Percentiles rank a stretch among this genome's conserved stretches.
phyloP scores from a whole-genome alignment of 768 basidiomycete genomes.

The Coprinopsis strossmayeri region DNA sequence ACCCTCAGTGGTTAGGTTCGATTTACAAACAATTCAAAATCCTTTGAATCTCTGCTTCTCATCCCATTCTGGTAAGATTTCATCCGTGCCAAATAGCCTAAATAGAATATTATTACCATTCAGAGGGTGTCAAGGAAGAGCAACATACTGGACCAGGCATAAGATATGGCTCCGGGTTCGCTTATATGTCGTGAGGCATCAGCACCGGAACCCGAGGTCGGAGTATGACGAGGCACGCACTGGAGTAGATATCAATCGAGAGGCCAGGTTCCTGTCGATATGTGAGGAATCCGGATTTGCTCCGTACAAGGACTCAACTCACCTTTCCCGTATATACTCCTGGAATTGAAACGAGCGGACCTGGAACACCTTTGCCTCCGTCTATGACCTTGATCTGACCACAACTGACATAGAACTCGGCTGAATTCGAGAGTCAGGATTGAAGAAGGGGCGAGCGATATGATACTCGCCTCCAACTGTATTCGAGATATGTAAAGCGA shows the following conservation, averaged over 20 bases:
- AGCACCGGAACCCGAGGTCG: neutral
- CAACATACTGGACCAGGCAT: constrained; percentile 16
- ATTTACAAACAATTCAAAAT: no score
- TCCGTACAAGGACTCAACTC: neutral
- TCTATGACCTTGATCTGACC: constrained; percentile 32
- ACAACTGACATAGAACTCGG: constrained; percentile 28
- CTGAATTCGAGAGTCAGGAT: constrained; percentile 5
- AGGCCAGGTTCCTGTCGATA: constrained; percentile 9
- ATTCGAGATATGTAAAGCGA: constrained; percentile 31
- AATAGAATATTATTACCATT: no score
- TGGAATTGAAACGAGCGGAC: constrained; percentile 21
- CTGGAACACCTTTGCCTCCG: constrained; percentile 20
- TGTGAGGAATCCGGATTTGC: neutral
- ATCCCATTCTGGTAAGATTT: no score
- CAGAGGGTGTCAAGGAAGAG: no score
- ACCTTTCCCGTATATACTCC: constrained; percentile 22
- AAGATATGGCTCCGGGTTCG: constrained; percentile 12
- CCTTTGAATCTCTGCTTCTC: no score
- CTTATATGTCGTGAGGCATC: neutral
- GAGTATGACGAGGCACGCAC: neutral
- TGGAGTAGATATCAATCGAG: constrained; percentile 10
- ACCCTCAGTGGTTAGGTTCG: no score
- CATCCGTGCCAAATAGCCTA: no score
- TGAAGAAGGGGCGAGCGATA: neutral
- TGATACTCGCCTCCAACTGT: constrained; percentile 24